Evolutionary conservation across 225 moss, liverwort and hornwort species (phyloP), one percentile per base, ranked within the genome.

Genomic region (Sphagnum contortum): DNA sequence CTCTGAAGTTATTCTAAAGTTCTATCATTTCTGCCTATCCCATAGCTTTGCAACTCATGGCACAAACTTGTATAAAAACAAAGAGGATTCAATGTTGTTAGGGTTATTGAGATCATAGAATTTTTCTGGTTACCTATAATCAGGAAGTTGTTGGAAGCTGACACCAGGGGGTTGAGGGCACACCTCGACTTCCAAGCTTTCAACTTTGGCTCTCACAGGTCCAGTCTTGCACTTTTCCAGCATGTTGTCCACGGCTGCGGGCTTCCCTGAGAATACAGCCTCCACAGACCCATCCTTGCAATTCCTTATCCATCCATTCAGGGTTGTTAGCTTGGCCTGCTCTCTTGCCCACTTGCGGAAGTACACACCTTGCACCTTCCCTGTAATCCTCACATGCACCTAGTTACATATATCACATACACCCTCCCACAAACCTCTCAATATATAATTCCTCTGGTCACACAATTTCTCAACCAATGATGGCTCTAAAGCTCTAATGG

Each of bases 271-370:
- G 61, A 80, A 64, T 62, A 75, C 60, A 49, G 75, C 75, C 73
- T 80, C 77, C 66, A 80, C 77, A 0, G 72, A 75, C 49, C 80
- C 80, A 57, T 73, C 75, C 59, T 67, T 78, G 73, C 78, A 75
- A 12, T 71, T 84, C 5, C 68, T 72, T 10, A 78, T 75, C 80
- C 84, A 84, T 44, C 84, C 80, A 59, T 78, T 73, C 45, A 84
- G 49, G 11, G 48, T 57, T 69, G 80, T 46, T 9, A 51, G 77
- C 11, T 63, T 68, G 6, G 71, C 78, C 3, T 70, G 77, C 57
- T 84, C 78, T 45, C 52, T 68, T 3, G 49, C 62, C 84, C 80
- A 84, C 50, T 62, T 84, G 54, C 77, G 57, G 60, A 64, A 77
- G 48, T 52, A 55, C 44, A 75, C 69, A 4, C 80, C 75, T 58